Evolutionary conservation across 805 yeast species (phyloP).

Genomic region (Suhomyces sp.): DNA sequence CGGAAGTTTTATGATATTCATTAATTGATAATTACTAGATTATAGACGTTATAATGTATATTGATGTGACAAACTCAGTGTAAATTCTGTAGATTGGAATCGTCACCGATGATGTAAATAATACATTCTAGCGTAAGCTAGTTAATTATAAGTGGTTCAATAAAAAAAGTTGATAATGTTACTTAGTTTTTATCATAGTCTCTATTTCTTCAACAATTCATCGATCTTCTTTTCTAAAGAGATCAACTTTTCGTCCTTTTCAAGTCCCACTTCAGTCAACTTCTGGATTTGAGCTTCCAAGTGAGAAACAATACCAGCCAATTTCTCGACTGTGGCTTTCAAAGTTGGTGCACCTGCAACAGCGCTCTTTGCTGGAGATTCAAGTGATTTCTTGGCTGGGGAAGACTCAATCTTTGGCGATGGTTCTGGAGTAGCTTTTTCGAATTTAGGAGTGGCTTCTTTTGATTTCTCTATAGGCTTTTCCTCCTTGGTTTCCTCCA

Average conservation of each 20-base stretch:
- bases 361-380: constrained; percentile 23
- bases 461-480: constrained; percentile 3
- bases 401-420: constrained; percentile 6
- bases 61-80: too few species aligned
- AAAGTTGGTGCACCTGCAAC: constrained; percentile 54
- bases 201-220: constrained; percentile 43
- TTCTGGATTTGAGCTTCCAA: constrained; percentile 56
- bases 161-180: too few species aligned
- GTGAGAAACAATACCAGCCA: constrained; percentile 55
- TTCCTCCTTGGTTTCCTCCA: constrained; percentile 9
- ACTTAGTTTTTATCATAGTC: too few species aligned
- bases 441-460: constrained; percentile 6
- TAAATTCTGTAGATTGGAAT: too few species aligned
- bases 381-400: constrained; percentile 7
- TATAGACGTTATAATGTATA: too few species aligned
- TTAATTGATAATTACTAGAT: too few species aligned
- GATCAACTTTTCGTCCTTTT: constrained; percentile 62
- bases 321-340: constrained; percentile 68
- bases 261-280: constrained; percentile 53
- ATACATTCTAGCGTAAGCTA: too few species aligned
- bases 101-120: too few species aligned
- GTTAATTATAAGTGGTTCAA: too few species aligned
- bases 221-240: constrained; percentile 63
- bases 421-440: constrained; percentile 16
- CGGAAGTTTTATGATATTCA: constrained; percentile 66